phyloP scores from a whole-genome alignment of 176 grass and related monocot species.

The Avena atlantica region DNA sequence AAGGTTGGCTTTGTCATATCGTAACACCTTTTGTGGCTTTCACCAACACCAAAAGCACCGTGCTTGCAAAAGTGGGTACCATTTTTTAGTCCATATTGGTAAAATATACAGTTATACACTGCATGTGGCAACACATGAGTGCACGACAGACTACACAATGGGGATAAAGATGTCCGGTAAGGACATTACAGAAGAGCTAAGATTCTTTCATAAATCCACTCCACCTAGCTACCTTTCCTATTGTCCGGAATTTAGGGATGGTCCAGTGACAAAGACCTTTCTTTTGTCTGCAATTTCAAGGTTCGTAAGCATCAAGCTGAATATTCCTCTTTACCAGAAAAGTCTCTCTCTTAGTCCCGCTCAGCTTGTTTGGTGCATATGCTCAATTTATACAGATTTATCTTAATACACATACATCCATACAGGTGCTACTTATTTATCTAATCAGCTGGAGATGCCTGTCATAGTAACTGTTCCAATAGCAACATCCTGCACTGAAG shows the following conservation, averaged over 20 bases:
- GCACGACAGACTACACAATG: not conserved
- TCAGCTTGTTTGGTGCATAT: conserved; percentile 13
- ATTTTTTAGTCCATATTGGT: conserved; percentile 16
- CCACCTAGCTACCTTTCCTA: conserved; percentile 41
- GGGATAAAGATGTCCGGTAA: conserved; percentile 31
- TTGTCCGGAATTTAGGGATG: conserved; percentile 53
- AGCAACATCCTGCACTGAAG: conserved; percentile 15
- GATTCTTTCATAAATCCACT: conserved; percentile 52
- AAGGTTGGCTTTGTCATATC: not conserved
- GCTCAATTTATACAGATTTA: not conserved
- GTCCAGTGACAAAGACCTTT: conserved; percentile 49
- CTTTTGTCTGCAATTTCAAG: conserved; percentile 44
- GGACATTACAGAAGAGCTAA: conserved; percentile 52
- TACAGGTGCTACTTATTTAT: not conserved
- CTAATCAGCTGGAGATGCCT: not conserved
- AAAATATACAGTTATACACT: conserved; percentile 22
- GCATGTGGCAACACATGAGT: conserved; percentile 29
- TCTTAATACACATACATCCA: not conserved
- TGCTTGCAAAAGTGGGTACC: conserved; percentile 11
- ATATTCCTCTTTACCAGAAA: conserved; percentile 38
- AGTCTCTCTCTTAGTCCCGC: not conserved
- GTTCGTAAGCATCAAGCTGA: conserved; percentile 47
- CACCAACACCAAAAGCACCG: not conserved
- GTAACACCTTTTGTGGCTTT: conserved; percentile 35
- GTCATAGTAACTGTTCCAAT: conserved; percentile 19